Percentiles rank a stretch among this genome's conserved stretches.
These are phyloP conservation scores for Pholiota conissans DNA, from an alignment of 768 basidiomycete genomes.

Conservation along the genomic window DNA sequence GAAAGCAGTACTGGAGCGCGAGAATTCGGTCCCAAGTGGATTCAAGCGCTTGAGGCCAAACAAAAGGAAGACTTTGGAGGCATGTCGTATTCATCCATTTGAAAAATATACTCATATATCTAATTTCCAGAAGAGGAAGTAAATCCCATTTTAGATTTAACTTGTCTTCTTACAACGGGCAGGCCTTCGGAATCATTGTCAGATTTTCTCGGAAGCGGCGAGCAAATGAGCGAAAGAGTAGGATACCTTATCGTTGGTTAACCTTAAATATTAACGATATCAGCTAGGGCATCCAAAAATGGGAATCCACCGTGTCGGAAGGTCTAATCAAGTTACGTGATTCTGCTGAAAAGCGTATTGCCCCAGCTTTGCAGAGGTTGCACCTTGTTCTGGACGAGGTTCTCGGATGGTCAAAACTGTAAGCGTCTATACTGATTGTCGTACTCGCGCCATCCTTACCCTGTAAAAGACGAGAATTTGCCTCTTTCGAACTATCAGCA, in stretches of 20 bases:
- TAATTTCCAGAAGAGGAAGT: slow-evolving; percentile 55
- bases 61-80: slow-evolving; percentile 68
- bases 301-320: slow-evolving; percentile 75
- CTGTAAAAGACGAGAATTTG: slow-evolving; percentile 53
- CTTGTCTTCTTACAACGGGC: slow-evolving; percentile 68
- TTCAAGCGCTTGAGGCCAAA: slow-evolving; percentile 60
- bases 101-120: slow-evolving; percentile 7
- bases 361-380: slow-evolving; percentile 75
- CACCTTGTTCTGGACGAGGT: slow-evolving; percentile 78
- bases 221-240: slow-evolving; percentile 83
- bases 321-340: slow-evolving; percentile 74
- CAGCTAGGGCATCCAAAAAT: slow-evolving; percentile 76
- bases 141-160: slow-evolving; percentile 70
- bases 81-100: slow-evolving; percentile 32
- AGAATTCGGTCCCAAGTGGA: slow-evolving; percentile 73
- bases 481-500: slow-evolving; percentile 51
- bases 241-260: slow-evolving; percentile 15
- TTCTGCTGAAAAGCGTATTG: slow-evolving; percentile 65
- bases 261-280: slow-evolving; percentile 21
- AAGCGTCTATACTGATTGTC: slow-evolving; percentile 19
- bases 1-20: slow-evolving; percentile 66
- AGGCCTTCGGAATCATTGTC: slow-evolving; percentile 66
- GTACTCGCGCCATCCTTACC: slow-evolving; percentile 1
- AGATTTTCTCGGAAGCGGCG: slow-evolving; percentile 77
- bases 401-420: slow-evolving; percentile 78